phyloP scores from a whole-genome alignment of 768 basidiomycete genomes.

The Trametes cubensis region DNA sequence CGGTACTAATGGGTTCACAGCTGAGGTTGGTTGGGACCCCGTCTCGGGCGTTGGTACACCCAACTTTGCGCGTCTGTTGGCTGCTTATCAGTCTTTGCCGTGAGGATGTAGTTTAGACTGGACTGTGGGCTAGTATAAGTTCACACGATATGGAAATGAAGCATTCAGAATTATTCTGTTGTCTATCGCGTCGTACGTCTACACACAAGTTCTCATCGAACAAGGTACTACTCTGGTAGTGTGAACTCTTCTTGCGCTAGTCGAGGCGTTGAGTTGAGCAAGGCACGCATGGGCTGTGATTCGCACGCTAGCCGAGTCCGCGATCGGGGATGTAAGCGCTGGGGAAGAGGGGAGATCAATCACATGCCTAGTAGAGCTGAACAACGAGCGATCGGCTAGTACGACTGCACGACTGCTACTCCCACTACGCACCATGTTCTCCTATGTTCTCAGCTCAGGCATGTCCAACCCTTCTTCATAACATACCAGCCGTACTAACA shows the following conservation, averaged over 20 bases:
- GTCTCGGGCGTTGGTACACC: constrained; percentile 40
- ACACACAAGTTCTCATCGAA: too few relatives aligned
- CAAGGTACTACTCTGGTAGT: too few relatives aligned
- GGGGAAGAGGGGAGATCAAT: constrained; percentile 8
- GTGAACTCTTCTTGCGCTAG: too few relatives aligned
- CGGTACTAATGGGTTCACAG: constrained; percentile 38
- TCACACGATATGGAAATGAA: too few relatives aligned
- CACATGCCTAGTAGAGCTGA: constrained; percentile 30
- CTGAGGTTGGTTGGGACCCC: constrained; percentile 39
- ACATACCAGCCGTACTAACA: neutral
- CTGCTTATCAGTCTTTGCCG: constrained; percentile 13
- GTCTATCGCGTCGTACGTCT: too few relatives aligned
- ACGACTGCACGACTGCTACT: too few relatives aligned
- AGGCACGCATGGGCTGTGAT: neutral
- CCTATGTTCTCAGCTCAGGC: constrained; percentile 31
- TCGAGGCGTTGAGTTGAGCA: neutral
- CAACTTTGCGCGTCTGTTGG: constrained; percentile 29
- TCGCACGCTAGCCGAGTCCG: neutral
- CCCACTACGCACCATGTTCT: constrained; percentile 28
- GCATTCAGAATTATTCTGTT: too few relatives aligned
- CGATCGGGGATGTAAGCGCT: constrained; percentile 10
- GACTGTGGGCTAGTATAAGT: neutral
- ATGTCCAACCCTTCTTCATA: neutral
- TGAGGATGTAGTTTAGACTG: neutral
- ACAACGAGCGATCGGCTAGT: constrained; percentile 9